Base-by-base conservation (phyloP, 2,329 filamentous ascomycete genomes). In the Berkeleyomyces rouxiae region DNA sequence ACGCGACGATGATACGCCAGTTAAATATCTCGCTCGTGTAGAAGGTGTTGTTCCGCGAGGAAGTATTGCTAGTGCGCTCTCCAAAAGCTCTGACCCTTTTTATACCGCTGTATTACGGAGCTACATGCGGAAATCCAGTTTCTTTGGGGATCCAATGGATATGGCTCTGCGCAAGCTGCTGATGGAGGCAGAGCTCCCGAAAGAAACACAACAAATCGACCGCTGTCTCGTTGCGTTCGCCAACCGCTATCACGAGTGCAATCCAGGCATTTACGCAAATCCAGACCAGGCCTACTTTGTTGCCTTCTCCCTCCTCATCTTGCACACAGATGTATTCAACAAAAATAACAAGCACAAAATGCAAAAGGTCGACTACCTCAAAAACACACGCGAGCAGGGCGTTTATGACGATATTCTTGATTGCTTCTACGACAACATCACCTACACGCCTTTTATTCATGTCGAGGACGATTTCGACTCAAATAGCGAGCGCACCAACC, bases 331-430 rank as follows among this genome's bases (percentile, higher is more conserved):
- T 71, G 89, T 95, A n/a, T 97, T 97, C 82, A 99, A 99, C 78
- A 96, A 95, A 74, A 99, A 97, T 77, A 97, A 97, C 76, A 97
- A 97, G 75, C 83, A 93, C 72, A 99, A 99, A 74, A 99, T 99
- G 93, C 90, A 95, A 70, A 95, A 95, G 71, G 76, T 81, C 0
- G 93, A 97, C 70, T 99, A 99, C 73, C 80, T 97, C 68, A 96
- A 95, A 73, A 97, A 97, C 71, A 95, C 91, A 0, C 85, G 84
- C 31, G 90, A 88, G 2, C 91, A 97, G 71, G 90, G 90, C 11
- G 88, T 97, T n/a, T 88, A 88, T 61, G 88, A 95, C 67, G 92
- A 97, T 67, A 88, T 97, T 49, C 78, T 97, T 11, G 90, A 90
- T 69, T 96, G 92, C 71, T 95, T 99, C 71, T 99, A 97, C 74